phyloP scores from a whole-genome alignment of 805 yeast species.

The Wickerhamiella azymoides region DNA sequence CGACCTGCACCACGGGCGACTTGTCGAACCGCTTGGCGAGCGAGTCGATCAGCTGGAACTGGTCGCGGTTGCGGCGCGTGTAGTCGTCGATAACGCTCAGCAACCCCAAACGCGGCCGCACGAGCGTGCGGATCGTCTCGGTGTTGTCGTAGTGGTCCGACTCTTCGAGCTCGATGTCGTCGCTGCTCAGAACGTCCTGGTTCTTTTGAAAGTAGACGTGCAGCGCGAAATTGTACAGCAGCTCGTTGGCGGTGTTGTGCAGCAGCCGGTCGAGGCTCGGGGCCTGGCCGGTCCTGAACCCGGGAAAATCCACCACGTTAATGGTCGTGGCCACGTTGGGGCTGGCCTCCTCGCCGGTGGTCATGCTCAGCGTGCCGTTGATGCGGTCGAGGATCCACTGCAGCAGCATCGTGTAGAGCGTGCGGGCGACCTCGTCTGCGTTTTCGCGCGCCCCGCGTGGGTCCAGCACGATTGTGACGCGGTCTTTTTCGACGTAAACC shows the following conservation, averaged over 20 bases:
- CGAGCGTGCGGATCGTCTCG: slow-evolving; percentile 41
- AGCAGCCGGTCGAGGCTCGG: slow-evolving; percentile 28
- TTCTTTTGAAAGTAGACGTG: slow-evolving; percentile 28
- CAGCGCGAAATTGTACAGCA: slow-evolving; percentile 28
- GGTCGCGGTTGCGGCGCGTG: slow-evolving; percentile 26
- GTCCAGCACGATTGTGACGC: slow-evolving; percentile 31
- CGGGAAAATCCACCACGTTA: slow-evolving; percentile 30
- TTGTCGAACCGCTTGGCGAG: slow-evolving; percentile 24
- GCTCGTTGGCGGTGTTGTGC: slow-evolving; percentile 31
- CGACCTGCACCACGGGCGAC: slow-evolving; percentile 19
- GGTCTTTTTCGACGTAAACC: slow-evolving; percentile 25
- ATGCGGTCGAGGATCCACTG: slow-evolving; percentile 29
- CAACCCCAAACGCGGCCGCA: slow-evolving; percentile 28
- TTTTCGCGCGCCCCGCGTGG: slow-evolving; percentile 29
- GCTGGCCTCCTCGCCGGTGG: slow-evolving; percentile 12
- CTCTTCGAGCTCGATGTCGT: slow-evolving; percentile 36
- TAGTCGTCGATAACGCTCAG: slow-evolving; percentile 28
- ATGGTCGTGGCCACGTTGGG: slow-evolving; percentile 24
- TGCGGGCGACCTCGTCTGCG: slow-evolving; percentile 30
- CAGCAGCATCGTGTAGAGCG: slow-evolving; percentile 28
- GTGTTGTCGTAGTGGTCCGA: slow-evolving; percentile 42
- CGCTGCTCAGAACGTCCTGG: slow-evolving; percentile 27
- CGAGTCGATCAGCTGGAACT: slow-evolving; percentile 22
- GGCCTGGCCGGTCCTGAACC: slow-evolving; percentile 24
- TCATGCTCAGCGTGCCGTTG: slow-evolving; percentile 23